Base-by-base conservation (phyloP, 805 yeast species). In the fission yeast (Schizosaccharomyces pombe) region DNA sequence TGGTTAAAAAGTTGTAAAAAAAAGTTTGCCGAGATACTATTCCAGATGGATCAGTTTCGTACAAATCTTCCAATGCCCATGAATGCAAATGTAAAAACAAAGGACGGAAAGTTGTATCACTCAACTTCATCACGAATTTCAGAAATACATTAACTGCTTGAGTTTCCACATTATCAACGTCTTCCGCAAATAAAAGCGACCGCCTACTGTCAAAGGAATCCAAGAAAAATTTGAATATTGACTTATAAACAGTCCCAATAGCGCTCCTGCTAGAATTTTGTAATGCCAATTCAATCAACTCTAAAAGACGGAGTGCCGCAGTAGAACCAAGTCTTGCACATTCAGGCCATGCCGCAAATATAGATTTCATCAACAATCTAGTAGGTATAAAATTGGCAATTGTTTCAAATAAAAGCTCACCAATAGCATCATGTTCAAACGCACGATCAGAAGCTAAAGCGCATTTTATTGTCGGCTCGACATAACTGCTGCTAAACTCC, bases 91-190 rank as follows among this genome's bases (percentile, higher is more conserved):
- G 72, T 5, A 87, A 89, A 68, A 91, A 91, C 63, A 85, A 70
- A 19, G 98, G 98, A 63, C 96, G 77, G 74, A 91, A 91, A 24
- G 80, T 76, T 69, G 85, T 85, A 65, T 91, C 98, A 64, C 91
- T 91, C 68, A 91, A 75, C 67, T 89, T 87, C 80, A 91, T 74
- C 19, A 89, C 93, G 60, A 78, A 80, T 26, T 71, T 71, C 59
- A 89, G 77, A 22, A 83, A 87, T 63, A 86, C 76, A 39, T 75
- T 70, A 61, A 82, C 81, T 63, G 82, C 76, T 9, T 81, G 74
- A 19, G 85, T 73, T 64, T 89, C 97, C 58, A 89, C 76, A 12
- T 43, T 43, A 26, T 43, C 49, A 19, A 43, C 30, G 3, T 43
- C 49, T 19, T 43, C 49, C 5, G 49, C 49, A 19, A 43, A 43